Conservation (phyloP, 179 eudicot species). For the Pouteria campechiana region DNA sequence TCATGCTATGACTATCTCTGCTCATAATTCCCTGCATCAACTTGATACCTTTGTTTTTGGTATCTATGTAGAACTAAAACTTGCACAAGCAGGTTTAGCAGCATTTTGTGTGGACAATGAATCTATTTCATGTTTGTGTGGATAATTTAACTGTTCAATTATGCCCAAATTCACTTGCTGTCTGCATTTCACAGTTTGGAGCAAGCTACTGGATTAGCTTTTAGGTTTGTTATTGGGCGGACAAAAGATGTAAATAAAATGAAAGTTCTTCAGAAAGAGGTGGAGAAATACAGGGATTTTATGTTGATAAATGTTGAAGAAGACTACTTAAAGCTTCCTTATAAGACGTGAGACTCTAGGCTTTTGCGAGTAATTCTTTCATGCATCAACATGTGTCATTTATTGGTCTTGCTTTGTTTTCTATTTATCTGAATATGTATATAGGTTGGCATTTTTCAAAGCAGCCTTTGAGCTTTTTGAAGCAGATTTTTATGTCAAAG, state of each 20-base stretch:
- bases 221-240: constrained; percentile 62
- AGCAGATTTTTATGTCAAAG: constrained; percentile 62
- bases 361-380: too few relatives aligned
- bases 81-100: too few relatives aligned
- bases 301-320: constrained; percentile 51
- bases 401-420: too few relatives aligned
- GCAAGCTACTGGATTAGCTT: constrained; percentile 61
- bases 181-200: constrained; percentile 35
- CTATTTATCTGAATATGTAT: constrained; percentile 4
- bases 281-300: constrained; percentile 49
- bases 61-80: too few relatives aligned
- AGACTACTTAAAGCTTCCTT: constrained; percentile 40
- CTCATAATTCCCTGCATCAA: too few relatives aligned
- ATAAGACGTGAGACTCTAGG: constrained; percentile 36
- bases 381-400: too few relatives aligned
- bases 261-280: constrained; percentile 39
- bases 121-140: too few relatives aligned
- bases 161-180: neutral
- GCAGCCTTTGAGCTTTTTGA: constrained; percentile 56
- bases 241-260: constrained; percentile 41
- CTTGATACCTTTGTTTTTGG: too few relatives aligned
- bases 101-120: too few relatives aligned
- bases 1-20: too few relatives aligned
- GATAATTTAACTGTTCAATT: too few relatives aligned
- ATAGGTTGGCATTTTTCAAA: constrained; percentile 53